Conservation (phyloP, 768 basidiomycete species). For the Phanerodontia chrysosporium region DNA sequence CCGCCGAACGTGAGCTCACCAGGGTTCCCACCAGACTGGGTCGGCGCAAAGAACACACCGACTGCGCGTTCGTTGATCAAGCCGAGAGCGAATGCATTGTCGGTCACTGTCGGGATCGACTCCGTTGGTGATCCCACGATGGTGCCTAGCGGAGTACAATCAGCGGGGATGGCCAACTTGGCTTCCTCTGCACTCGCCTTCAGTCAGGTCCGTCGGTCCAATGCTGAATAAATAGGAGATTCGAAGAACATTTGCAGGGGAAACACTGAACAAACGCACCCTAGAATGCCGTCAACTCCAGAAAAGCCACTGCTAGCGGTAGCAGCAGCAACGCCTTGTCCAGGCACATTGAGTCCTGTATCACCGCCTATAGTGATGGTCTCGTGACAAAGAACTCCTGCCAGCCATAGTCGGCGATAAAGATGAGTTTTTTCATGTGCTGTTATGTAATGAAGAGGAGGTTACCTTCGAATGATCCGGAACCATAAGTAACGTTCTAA, state of each 20-base stretch:
- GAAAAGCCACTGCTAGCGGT: slow-evolving; percentile 19
- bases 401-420: neutral
- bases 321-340: slow-evolving; percentile 37
- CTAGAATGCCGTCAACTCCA: slow-evolving; percentile 38
- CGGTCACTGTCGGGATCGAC: slow-evolving; percentile 27
- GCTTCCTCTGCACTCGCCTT: slow-evolving; percentile 9
- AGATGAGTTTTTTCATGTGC: no score
- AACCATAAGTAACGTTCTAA: slow-evolving; percentile 1
- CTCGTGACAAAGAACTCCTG: slow-evolving; percentile 29
- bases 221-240: slow-evolving; percentile 16
- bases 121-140: slow-evolving; percentile 1
- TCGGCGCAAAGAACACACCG: slow-evolving; percentile 30
- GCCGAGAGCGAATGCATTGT: slow-evolving; percentile 28
- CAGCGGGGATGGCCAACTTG: neutral
- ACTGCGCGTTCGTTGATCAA: slow-evolving; percentile 20
- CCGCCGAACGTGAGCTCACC: slow-evolving; percentile 32
- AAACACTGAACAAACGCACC: slow-evolving; percentile 12
- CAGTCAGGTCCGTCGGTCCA: slow-evolving; percentile 31
- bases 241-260: neutral
- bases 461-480: neutral
- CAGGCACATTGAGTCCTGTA: slow-evolving; percentile 10
- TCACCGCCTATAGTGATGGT: slow-evolving; percentile 34
- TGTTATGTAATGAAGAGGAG: neutral
- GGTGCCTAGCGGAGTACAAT: neutral
- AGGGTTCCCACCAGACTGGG: slow-evolving; percentile 20